Evolutionary conservation across 2,329 filamentous ascomycete genomes (phyloP).

Genomic region (Microcyclosporella mali): DNA sequence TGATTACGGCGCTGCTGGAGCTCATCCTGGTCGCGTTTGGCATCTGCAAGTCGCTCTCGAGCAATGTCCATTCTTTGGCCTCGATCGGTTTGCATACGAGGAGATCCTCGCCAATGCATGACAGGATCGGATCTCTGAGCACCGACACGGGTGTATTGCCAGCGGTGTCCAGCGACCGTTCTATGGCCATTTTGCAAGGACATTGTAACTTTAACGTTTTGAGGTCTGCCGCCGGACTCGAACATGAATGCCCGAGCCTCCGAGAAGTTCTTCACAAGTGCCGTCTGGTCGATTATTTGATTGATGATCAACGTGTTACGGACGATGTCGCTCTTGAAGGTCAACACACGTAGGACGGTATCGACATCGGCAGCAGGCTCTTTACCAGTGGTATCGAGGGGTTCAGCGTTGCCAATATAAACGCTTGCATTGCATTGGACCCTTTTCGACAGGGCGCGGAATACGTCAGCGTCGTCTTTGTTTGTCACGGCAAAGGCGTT

Average conservation of each 20-base stretch:
- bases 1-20: conserved; percentile 46
- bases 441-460: conserved; percentile 60
- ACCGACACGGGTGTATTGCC: conserved; percentile 41
- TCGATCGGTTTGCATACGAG: conserved; percentile 50
- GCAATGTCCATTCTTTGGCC: conserved; percentile 35
- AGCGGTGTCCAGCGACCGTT: too few relatives aligned
- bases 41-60: conserved; percentile 32
- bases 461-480: conserved; percentile 65
- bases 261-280: conserved; percentile 63
- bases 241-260: conserved; percentile 65
- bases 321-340: conserved; percentile 71
- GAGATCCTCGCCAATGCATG: conserved; percentile 45
- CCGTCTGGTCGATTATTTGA: conserved; percentile 73
- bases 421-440: conserved; percentile 49
- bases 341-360: conserved; percentile 73
- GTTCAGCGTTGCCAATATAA: conserved; percentile 55
- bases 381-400: conserved; percentile 55
- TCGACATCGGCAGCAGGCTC: conserved; percentile 69
- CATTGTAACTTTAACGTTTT: conserved; percentile 70
- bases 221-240: conserved; percentile 41
- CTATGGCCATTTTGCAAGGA: too few relatives aligned
- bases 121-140: conserved; percentile 49
- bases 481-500: conserved; percentile 76
- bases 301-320: conserved; percentile 79
- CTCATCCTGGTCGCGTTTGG: conserved; percentile 45